Conservation (phyloP, 2,329 filamentous ascomycete genomes). For the Fusarium veterinarium region DNA sequence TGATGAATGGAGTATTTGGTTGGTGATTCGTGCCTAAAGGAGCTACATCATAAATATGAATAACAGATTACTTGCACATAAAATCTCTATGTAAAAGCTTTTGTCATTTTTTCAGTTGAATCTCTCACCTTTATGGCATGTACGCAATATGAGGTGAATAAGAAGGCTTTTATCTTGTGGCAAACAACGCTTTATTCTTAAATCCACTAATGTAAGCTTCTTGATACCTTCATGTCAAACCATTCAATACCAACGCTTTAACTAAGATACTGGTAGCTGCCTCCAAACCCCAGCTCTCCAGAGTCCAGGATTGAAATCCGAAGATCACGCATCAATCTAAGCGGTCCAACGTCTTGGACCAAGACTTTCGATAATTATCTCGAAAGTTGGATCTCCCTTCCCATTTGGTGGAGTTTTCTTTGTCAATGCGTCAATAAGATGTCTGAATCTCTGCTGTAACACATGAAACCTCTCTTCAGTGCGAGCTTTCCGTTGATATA, state of each 20-base stretch:
- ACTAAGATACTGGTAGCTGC: background rate
- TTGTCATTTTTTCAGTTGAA: background rate
- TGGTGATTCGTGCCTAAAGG: slow-evolving; percentile 12
- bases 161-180: background rate
- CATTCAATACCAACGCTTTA: background rate
- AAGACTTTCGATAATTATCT: background rate
- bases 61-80: background rate
- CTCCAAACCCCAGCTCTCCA: background rate
- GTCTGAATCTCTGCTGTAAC: background rate
- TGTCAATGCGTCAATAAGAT: background rate
- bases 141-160: background rate
- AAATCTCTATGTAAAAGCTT: background rate
- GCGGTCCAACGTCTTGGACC: background rate
- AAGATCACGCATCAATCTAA: background rate
- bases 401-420: background rate
- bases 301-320: background rate
- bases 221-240: background rate
- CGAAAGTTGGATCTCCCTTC: background rate
- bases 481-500: background rate
- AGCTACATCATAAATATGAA: slow-evolving; percentile 14
- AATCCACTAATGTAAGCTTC: background rate
- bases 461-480: background rate
- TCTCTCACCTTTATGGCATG: background rate
- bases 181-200: background rate
- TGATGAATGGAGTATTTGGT: slow-evolving; percentile 33